These are phyloP conservation scores for Crithidia sp. DNA, from an alignment of 208 protist species.

Conservation along the genomic window DNA sequence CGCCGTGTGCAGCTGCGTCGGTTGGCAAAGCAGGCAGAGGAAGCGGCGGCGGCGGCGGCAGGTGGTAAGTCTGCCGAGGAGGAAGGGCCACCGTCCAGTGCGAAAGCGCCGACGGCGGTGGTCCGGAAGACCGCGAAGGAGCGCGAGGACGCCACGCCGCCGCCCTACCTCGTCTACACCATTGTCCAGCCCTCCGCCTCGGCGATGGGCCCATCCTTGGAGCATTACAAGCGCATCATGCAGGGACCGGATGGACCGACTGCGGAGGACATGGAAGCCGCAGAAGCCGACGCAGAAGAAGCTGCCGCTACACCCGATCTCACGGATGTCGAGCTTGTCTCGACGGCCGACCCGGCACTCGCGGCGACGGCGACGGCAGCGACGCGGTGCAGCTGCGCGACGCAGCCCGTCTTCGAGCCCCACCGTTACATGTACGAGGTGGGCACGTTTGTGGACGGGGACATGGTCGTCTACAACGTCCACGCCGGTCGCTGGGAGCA, in stretches of 20 bases:
- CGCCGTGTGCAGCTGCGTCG: constrained; percentile 27
- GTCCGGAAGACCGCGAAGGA: constrained; percentile 13
- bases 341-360: constrained; percentile 12
- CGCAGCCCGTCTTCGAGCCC: constrained; percentile 12
- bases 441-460: constrained; percentile 53
- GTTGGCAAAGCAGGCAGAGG: constrained; percentile 1
- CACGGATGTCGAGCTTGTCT: constrained; percentile 11
- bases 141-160: constrained; percentile 1
- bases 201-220: constrained; percentile 30
- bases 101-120: no score
- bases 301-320: not conserved
- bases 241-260: constrained; percentile 6
- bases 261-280: not conserved
- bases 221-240: constrained; percentile 35
- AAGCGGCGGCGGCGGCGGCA: not conserved
- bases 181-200: constrained; percentile 36
- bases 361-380: not conserved
- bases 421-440: constrained; percentile 49
- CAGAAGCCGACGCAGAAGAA: constrained; percentile 1
- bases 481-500: constrained; percentile 44
- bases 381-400: constrained; percentile 8
- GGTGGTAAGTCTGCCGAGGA: not conserved
- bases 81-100: not conserved
- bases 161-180: constrained; percentile 35
- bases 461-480: constrained; percentile 58